Evolutionary conservation across 2,329 filamentous ascomycete genomes (phyloP).

Genomic region (Tympanopsis confertula): DNA sequence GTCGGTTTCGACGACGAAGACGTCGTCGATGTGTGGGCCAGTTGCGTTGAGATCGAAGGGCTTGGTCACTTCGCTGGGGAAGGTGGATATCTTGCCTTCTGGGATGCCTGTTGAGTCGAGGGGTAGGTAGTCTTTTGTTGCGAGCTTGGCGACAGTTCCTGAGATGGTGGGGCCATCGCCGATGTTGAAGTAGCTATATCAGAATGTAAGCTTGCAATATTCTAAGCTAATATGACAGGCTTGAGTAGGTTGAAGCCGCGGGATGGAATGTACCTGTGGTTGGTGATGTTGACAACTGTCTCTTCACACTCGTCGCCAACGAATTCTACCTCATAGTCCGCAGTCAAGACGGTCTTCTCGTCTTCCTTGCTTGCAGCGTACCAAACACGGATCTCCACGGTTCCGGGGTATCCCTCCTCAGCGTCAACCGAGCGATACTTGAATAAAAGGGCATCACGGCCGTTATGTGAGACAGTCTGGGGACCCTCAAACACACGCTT

Average conservation of each 20-base stretch:
- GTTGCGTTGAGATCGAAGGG: slow-evolving; percentile 62
- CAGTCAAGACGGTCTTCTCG: slow-evolving; percentile 59
- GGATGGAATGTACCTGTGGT: slow-evolving; percentile 61
- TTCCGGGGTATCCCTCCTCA: slow-evolving; percentile 83
- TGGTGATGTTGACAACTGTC: slow-evolving; percentile 85
- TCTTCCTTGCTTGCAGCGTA: slow-evolving; percentile 67
- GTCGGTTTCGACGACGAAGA: slow-evolving; percentile 64
- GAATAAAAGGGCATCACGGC: slow-evolving; percentile 57
- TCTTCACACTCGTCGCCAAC: slow-evolving; percentile 65
- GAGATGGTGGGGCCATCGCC: slow-evolving; percentile 38
- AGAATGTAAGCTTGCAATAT: not conserved
- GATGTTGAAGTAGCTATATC: slow-evolving; percentile 54
- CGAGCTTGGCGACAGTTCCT: slow-evolving; percentile 47
- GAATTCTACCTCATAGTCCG: slow-evolving; percentile 83
- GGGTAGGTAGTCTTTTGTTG: slow-evolving; percentile 57
- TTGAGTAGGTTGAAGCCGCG: slow-evolving; percentile 1
- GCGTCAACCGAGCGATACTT: slow-evolving; percentile 61
- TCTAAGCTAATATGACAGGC: slow-evolving; percentile 2
- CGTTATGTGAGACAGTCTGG: slow-evolving; percentile 41
- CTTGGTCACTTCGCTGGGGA: slow-evolving; percentile 51
- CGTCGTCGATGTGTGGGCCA: slow-evolving; percentile 75
- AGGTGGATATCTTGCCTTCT: slow-evolving; percentile 50
- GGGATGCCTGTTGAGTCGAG: slow-evolving; percentile 67
- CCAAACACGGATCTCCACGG: slow-evolving; percentile 64
- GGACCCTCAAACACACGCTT: slow-evolving; percentile 70